Percentiles rank a stretch among this genome's conserved stretches.
phyloP scores from a whole-genome alignment of 768 basidiomycete genomes.

The Rhizopogon vinicolor region DNA sequence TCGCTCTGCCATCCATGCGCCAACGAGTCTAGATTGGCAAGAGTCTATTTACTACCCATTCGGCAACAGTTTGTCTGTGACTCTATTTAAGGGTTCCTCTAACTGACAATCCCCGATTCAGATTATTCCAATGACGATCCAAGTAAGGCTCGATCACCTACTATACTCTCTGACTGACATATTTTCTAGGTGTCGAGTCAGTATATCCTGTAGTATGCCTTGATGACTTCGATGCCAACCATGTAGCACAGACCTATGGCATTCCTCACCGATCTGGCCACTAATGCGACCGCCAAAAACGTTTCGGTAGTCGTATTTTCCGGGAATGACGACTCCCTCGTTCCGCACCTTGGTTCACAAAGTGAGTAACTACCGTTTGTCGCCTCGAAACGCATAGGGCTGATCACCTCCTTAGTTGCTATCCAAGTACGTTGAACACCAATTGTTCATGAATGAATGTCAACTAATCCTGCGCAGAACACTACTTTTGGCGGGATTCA shows the following conservation, averaged over 20 bases:
- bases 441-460: conserved; percentile 1
- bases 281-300: conserved; percentile 50
- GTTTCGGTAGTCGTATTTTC: conserved; percentile 58
- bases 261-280: conserved; percentile 62
- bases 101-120: conserved; percentile 6
- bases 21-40: conserved; percentile 48
- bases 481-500: conserved; percentile 76
- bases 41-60: conserved; percentile 31
- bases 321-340: conserved; percentile 65
- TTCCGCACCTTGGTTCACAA: conserved; percentile 62
- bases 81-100: not conserved
- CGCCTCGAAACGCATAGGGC: not conserved
- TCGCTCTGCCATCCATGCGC: conserved; percentile 64
- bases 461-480: conserved; percentile 38
- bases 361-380: conserved; percentile 29
- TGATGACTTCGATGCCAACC: conserved; percentile 6
- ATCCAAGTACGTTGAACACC: conserved; percentile 40
- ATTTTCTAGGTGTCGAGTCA: conserved; percentile 28
- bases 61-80: conserved; percentile 20
- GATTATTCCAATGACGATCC: conserved; percentile 22
- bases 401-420: conserved; percentile 35
- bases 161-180: not conserved
- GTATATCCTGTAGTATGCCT: conserved; percentile 5
- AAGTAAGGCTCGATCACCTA: conserved; percentile 19
- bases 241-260: conserved; percentile 45